Evolutionary conservation across 2,329 filamentous ascomycete species (phyloP), one percentile per base, ranked within the genome.

Genomic region (Aspergillus persii): DNA sequence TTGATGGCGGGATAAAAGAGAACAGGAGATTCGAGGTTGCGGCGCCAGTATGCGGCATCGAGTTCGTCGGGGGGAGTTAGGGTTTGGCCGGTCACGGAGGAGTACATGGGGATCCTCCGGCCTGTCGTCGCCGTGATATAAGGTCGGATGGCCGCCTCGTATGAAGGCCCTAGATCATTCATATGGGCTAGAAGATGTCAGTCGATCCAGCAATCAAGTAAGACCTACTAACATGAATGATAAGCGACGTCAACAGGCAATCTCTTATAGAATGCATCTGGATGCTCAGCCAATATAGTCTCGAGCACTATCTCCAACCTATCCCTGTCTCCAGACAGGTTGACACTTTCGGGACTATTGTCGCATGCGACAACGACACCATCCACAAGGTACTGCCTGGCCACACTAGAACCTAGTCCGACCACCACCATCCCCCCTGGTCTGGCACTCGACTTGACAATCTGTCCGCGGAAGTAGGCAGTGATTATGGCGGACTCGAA

Each of bases 311-410:
- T 8, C 1, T 47, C 18, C 18, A 47, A 26, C 18, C 27, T 26
- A 27, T 23, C 26, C 44, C 27, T 47, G 18, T 27, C 44, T 23
- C 44, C 18, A 55, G 15, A 55, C 50, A 27, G 15, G n/a, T 41
- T 80, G 0, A 77, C 67, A 36, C 68, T 75, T 1, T 58, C 54
- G 0, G 74, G 74, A 2, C 71, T 73, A 61, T 80, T 80, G 26
- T 74, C 64, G 49, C 76, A 80, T 1, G 75, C 77, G 3, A 75
- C 62, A 1, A 56, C 52, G 3, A 68, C 33, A 33, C 39, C 48
- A 33, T 36, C 29, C 5, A 31, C 36, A 50, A 54, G 33, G 68
- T 49, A 31, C 58, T 27, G 30, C 49, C 47, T 30, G 4, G 56
- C 59, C 15, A 57, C 54, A 8, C 53, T 51, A 8, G 51, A 36